These are phyloP conservation scores for Panicum virgatum DNA, from an alignment of 202 grass and related monocot species.

Conservation along the genomic window DNA sequence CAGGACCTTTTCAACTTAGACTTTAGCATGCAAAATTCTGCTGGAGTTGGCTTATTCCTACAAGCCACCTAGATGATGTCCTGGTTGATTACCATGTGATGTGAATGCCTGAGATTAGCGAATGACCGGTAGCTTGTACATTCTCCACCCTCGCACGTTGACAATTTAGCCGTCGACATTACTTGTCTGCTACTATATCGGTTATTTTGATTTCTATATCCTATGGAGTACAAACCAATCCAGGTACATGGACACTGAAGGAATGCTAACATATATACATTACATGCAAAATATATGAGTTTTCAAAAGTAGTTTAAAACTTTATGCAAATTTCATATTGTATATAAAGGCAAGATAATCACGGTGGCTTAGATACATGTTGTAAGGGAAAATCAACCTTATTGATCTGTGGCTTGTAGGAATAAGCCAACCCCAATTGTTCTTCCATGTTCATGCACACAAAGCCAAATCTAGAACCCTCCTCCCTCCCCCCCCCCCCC, in stretches of 20 bases:
- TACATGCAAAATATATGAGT: not conserved
- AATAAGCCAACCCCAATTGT: not conserved
- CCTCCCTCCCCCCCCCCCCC: too few species aligned
- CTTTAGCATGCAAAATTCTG: conserved; percentile 12
- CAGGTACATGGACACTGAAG: not conserved
- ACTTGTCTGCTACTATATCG: not conserved
- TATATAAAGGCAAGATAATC: not conserved
- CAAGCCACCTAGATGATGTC: conserved; percentile 2
- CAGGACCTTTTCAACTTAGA: conserved; percentile 20
- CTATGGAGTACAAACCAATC: not conserved
- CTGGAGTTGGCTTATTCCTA: not conserved
- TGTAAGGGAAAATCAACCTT: too few species aligned
- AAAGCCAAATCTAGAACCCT: too few species aligned
- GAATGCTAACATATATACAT: too few species aligned
- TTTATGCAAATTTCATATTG: not conserved
- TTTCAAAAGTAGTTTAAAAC: not conserved
- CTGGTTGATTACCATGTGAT: conserved; percentile 5
- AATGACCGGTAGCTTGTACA: not conserved
- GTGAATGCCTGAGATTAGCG: conserved; percentile 7
- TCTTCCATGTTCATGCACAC: not conserved
- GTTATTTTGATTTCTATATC: not conserved
- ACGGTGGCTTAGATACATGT: not conserved
- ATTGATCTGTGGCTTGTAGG: too few species aligned
- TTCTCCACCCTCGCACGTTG: conserved; percentile 10
- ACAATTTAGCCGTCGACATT: not conserved